A percentile compares a stretch with the other conserved stretches of the same genome.
phyloP scores from a whole-genome alignment of 1,284 basidiomycete species.

The Takashimella koratensis region DNA sequence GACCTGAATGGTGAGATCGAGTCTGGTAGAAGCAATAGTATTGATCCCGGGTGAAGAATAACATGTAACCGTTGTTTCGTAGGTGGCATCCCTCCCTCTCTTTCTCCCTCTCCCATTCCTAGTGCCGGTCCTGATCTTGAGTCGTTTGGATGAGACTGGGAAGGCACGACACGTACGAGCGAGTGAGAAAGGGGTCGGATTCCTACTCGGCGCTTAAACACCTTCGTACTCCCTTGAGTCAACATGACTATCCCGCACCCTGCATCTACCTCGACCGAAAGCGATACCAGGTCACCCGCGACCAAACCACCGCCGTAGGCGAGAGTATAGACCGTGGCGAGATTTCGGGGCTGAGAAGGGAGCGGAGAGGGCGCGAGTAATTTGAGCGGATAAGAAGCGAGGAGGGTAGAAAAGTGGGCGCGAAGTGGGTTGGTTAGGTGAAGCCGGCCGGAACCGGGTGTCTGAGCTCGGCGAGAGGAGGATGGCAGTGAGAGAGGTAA shows the following conservation, averaged over 20 bases:
- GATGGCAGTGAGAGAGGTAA: not conserved
- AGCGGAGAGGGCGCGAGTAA: constrained; percentile 64
- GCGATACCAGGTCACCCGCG: constrained; percentile 70
- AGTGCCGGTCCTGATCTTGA: too few species aligned
- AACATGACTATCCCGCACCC: constrained; percentile 37
- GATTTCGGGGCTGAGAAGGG: constrained; percentile 43
- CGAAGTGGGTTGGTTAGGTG: constrained; percentile 20
- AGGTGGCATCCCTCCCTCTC: constrained; percentile 17
- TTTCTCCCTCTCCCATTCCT: not conserved
- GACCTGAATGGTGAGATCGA: constrained; percentile 84
- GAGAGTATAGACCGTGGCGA: constrained; percentile 74
- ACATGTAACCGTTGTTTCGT: constrained; percentile 55
- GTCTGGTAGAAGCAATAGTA: constrained; percentile 79
- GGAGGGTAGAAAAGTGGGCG: constrained; percentile 68
- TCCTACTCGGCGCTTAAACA: constrained; percentile 71
- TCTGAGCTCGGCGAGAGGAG: not conserved
- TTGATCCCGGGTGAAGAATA: constrained; percentile 54
- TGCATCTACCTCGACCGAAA: constrained; percentile 61
- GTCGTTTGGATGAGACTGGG: constrained; percentile 7
- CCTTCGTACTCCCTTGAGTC: constrained; percentile 82
- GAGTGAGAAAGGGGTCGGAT: constrained; percentile 38
- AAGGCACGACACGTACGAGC: not conserved
- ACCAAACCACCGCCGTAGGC: constrained; percentile 93
- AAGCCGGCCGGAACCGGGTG: constrained; percentile 34
- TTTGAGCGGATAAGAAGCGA: constrained; percentile 85